Conservation (phyloP, 1,139 yeast species). For the Magnusiomyces tetraspermus region DNA sequence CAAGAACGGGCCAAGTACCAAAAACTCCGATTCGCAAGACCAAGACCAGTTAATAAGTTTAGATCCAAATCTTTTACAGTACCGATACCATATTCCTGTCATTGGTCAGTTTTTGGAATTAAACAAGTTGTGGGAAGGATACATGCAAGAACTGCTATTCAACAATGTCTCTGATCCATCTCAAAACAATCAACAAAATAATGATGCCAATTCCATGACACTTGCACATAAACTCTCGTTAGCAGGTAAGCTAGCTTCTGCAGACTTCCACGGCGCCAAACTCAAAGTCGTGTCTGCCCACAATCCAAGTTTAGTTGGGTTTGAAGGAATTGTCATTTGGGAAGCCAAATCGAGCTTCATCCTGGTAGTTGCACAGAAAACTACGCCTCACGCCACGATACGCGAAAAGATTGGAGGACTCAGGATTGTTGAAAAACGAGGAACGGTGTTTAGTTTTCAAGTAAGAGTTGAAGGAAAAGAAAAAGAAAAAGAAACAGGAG, state of each 20-base stretch:
- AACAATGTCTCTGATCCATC: constrained; percentile 12
- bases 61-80: not conserved
- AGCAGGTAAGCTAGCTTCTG: constrained; percentile 50
- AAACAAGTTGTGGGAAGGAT: constrained; percentile 53
- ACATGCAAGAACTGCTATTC: constrained; percentile 46
- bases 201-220: constrained; percentile 3
- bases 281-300: constrained; percentile 50
- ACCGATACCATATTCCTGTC: constrained; percentile 10
- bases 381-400: not conserved
- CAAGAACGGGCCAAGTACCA: not conserved
- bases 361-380: constrained; percentile 43
- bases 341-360: constrained; percentile 75
- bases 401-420: constrained; percentile 16
- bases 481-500: not conserved
- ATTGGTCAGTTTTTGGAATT: constrained; percentile 40
- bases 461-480: constrained; percentile 27
- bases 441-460: constrained; percentile 49
- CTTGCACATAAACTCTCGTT: constrained; percentile 11
- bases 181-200: constrained; percentile 11
- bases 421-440: constrained; percentile 43
- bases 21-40: not conserved
- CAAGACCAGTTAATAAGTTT: not conserved
- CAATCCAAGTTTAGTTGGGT: constrained; percentile 53
- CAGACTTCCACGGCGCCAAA: constrained; percentile 77
- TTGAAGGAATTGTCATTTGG: constrained; percentile 73